phyloP scores from a whole-genome alignment of 768 basidiomycete species.

The Amanita rubescens region DNA sequence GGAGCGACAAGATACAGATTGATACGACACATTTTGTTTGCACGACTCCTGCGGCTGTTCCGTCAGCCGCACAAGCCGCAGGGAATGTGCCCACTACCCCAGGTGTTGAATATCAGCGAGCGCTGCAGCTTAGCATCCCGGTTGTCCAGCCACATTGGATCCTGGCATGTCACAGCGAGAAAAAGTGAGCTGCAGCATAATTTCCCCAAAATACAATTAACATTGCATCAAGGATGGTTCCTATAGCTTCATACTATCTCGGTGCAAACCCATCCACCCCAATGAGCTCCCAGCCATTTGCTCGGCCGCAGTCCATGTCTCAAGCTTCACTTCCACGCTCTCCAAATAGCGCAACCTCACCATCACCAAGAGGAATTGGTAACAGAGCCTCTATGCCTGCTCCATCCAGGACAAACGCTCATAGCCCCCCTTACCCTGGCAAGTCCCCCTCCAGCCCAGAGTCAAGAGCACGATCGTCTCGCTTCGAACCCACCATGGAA shows the following conservation, averaged over 20 bases:
- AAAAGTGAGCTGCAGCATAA: slow-evolving; percentile 46
- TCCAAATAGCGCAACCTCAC: slow-evolving; percentile 26
- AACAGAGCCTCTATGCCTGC: slow-evolving; percentile 67
- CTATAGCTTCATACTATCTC: slow-evolving; percentile 78
- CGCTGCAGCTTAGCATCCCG: slow-evolving; percentile 87
- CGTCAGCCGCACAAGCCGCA: slow-evolving; percentile 45
- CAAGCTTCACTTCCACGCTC: slow-evolving; percentile 49
- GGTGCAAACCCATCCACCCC: slow-evolving; percentile 52
- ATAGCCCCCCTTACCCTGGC: slow-evolving; percentile 33
- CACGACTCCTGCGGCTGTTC: slow-evolving; percentile 75
- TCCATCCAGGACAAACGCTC: slow-evolving; percentile 43
- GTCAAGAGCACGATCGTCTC: slow-evolving; percentile 14
- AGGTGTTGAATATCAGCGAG: slow-evolving; percentile 90
- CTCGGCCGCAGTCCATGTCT: slow-evolving; percentile 72
- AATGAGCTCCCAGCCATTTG: slow-evolving; percentile 30
- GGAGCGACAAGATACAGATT: slow-evolving; percentile 91
- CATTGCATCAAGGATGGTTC: slow-evolving; percentile 59
- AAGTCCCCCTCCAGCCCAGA: slow-evolving; percentile 25
- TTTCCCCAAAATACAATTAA: not conserved
- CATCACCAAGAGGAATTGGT: slow-evolving; percentile 22
- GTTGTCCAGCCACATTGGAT: slow-evolving; percentile 96
- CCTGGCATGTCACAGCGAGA: slow-evolving; percentile 78
- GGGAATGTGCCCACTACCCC: slow-evolving; percentile 52
- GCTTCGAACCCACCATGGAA: slow-evolving; percentile 48
- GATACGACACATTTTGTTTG: slow-evolving; percentile 99